Percentiles rank a stretch among this genome's conserved stretches.
phyloP scores from a whole-genome alignment of 768 basidiomycete species.

The Lactarius quietus region DNA sequence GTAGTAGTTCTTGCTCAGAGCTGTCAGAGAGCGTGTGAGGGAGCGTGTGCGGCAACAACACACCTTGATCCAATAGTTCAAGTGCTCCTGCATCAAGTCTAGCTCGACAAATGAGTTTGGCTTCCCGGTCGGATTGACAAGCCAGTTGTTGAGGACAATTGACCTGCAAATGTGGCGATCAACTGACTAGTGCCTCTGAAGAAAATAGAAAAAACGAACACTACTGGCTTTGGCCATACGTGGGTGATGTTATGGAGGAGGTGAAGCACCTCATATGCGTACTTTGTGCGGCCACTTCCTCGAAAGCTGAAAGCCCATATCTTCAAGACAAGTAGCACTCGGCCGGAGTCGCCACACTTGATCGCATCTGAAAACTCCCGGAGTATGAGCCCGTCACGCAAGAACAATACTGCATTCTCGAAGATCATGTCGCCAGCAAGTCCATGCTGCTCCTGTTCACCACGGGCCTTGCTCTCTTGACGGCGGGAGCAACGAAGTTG shows the following conservation, averaged over 20 bases:
- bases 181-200: too few relatives aligned
- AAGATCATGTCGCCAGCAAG: constrained; percentile 8
- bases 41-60: neutral
- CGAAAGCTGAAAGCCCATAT: constrained; percentile 29
- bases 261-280: constrained; percentile 26
- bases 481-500: neutral
- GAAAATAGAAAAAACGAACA: constrained; percentile 9
- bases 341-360: constrained; percentile 28
- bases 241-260: constrained; percentile 20
- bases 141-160: constrained; percentile 34
- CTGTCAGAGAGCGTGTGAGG: too few relatives aligned
- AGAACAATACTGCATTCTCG: constrained; percentile 18
- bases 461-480: neutral
- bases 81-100: constrained; percentile 36
- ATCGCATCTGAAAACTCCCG: too few relatives aligned
- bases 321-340: constrained; percentile 18
- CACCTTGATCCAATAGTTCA: constrained; percentile 32
- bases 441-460: neutral
- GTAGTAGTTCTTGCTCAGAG: constrained; percentile 29
- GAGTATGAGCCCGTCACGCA: too few relatives aligned
- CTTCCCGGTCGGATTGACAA: constrained; percentile 24
- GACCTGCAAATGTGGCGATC: constrained; percentile 22
- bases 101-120: constrained; percentile 29
- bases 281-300: constrained; percentile 32
- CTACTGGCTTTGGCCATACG: constrained; percentile 24